Conservation (phyloP, 208 protist species). For the Trypanosoma lewisi region DNA sequence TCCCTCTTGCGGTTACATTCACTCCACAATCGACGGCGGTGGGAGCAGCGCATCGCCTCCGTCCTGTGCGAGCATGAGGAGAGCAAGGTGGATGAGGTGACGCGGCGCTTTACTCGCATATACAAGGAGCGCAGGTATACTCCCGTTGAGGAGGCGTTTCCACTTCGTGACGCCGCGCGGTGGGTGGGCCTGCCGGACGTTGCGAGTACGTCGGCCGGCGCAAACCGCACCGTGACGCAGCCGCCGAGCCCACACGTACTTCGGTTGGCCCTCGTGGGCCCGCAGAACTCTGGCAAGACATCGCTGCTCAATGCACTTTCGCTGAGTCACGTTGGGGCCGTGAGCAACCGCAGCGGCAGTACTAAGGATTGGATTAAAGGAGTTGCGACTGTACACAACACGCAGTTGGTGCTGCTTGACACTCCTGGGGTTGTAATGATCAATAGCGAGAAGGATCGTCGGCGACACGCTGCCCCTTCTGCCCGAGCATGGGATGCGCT, state of each 20-base stretch:
- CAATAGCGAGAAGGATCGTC: slow-evolving; percentile 47
- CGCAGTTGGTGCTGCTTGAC: slow-evolving; percentile 85
- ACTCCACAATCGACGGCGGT: slow-evolving; percentile 73
- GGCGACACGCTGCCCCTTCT: slow-evolving; percentile 47
- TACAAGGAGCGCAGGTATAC: slow-evolving; percentile 84
- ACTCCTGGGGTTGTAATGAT: slow-evolving; percentile 71
- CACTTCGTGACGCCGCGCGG: slow-evolving; percentile 42
- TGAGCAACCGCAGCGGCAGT: slow-evolving; percentile 76
- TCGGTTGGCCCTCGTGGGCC: slow-evolving; percentile 66
- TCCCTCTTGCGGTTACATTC: slow-evolving; percentile 12
- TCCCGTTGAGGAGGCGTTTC: slow-evolving; percentile 81
- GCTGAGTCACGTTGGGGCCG: slow-evolving; percentile 77
- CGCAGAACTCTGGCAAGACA: slow-evolving; percentile 88
- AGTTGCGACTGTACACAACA: slow-evolving; percentile 83
- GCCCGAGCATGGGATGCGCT: slow-evolving; percentile 82
- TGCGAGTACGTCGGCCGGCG: background rate
- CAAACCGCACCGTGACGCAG: slow-evolving; percentile 22
- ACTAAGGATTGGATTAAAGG: slow-evolving; percentile 83
- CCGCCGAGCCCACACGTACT: slow-evolving; percentile 49
- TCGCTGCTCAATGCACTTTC: slow-evolving; percentile 86
- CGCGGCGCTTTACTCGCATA: slow-evolving; percentile 78
- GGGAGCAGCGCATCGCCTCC: slow-evolving; percentile 83
- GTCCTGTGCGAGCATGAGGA: slow-evolving; percentile 66
- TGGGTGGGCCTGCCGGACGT: slow-evolving; percentile 27
- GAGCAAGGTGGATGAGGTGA: slow-evolving; percentile 49